phyloP scores from a whole-genome alignment of 2,329 filamentous ascomycete genomes.

The Colletotrichum liaoningense region DNA sequence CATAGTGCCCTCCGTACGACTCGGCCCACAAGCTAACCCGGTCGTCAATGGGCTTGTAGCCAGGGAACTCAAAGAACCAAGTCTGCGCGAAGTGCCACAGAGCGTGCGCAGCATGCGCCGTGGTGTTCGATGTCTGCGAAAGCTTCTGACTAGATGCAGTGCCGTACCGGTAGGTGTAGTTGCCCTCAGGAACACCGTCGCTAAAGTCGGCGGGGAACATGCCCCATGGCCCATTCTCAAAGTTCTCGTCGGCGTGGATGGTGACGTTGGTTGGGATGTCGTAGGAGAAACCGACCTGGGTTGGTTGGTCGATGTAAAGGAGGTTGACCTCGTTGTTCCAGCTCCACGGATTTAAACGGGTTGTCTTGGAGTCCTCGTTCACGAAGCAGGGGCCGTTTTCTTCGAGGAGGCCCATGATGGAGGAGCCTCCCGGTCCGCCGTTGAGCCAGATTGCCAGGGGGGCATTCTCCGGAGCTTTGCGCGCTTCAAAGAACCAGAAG shows the following conservation, averaged over 20 bases:
- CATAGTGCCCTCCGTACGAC: slow-evolving; percentile 49
- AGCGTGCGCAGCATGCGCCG: slow-evolving; percentile 48
- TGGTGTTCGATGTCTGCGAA: slow-evolving; percentile 53
- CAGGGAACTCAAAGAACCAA: slow-evolving; percentile 70
- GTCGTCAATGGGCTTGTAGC: slow-evolving; percentile 58
- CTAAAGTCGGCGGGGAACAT: slow-evolving; percentile 47
- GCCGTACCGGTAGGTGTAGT: slow-evolving; percentile 50
- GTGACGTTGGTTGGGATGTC: slow-evolving; percentile 69
- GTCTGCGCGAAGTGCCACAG: slow-evolving; percentile 68
- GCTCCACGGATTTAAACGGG: slow-evolving; percentile 63
- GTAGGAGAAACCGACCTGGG: slow-evolving; percentile 71
- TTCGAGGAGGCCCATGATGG: slow-evolving; percentile 60
- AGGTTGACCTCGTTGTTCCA: slow-evolving; percentile 67
- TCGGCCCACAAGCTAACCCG: slow-evolving; percentile 76
- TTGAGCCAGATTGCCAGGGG: slow-evolving; percentile 65
- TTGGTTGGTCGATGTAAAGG: slow-evolving; percentile 62
- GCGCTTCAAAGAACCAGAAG: slow-evolving; percentile 44
- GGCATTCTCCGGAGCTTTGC: slow-evolving; percentile 47
- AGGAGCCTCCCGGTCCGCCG: slow-evolving; percentile 64
- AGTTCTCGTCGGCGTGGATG: slow-evolving; percentile 45
- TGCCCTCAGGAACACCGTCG: slow-evolving; percentile 48
- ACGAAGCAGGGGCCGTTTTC: slow-evolving; percentile 58
- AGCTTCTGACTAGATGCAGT: slow-evolving; percentile 46
- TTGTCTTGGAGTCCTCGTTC: slow-evolving; percentile 54
- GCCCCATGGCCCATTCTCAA: background rate